These are phyloP conservation scores for Aspergillus felis DNA, from an alignment of 2,329 filamentous ascomycete genomes.

Conservation along the genomic window DNA sequence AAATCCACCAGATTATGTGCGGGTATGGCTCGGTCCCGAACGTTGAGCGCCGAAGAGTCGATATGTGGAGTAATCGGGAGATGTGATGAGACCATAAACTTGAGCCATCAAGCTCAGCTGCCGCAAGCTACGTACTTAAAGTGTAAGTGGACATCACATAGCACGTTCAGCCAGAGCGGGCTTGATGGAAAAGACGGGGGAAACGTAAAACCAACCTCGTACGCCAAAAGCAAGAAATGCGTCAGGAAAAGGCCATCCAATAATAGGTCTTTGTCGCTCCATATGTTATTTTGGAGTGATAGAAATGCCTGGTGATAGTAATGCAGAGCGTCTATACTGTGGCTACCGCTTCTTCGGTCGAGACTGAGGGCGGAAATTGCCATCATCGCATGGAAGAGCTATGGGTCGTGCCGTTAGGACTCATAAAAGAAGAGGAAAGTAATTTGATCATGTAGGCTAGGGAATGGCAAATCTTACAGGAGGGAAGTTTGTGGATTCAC, in stretches of 20 bases:
- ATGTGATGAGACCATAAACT: constrained; percentile 55
- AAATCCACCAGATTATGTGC: constrained; percentile 53
- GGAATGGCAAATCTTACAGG: constrained; percentile 42
- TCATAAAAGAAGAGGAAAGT: background rate
- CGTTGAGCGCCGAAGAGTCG: constrained; percentile 45
- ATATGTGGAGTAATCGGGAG: constrained; percentile 49
- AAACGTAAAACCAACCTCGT: constrained; percentile 43
- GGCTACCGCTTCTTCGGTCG: constrained; percentile 43
- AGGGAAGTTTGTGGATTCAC: constrained; percentile 47
- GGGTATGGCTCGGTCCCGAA: constrained; percentile 45
- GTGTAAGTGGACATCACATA: constrained; percentile 9
- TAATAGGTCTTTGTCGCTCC: constrained; percentile 48
- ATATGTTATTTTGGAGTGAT: constrained; percentile 43
- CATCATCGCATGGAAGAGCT: constrained; percentile 57
- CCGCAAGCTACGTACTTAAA: constrained; percentile 38
- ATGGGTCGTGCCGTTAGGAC: constrained; percentile 5
- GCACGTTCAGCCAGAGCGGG: constrained; percentile 1
- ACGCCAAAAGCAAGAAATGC: constrained; percentile 55
- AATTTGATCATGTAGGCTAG: background rate
- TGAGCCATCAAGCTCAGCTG: constrained; percentile 43
- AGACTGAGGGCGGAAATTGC: constrained; percentile 54
- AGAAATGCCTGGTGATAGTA: constrained; percentile 54
- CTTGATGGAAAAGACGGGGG: background rate
- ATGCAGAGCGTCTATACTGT: constrained; percentile 49
- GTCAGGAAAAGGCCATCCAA: constrained; percentile 56